Evolutionary conservation across 345 rosid species (phyloP), one percentile per base, ranked within the genome.

Genomic region (Theobroma cacao): DNA sequence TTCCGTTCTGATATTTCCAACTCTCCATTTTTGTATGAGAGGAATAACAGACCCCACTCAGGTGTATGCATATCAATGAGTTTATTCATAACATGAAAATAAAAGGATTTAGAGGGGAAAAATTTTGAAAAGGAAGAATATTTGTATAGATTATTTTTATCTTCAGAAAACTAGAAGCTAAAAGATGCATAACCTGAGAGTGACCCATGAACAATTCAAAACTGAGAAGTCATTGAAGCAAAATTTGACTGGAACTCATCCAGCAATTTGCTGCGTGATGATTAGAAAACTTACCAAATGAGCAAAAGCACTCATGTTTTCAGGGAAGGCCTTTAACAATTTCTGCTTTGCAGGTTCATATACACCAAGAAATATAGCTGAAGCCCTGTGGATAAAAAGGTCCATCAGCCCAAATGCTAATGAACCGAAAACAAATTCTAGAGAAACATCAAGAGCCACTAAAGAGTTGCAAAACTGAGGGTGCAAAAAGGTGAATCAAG

Each of bases 271-370:
- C 43, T 61, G 55, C 9, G 73, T 36, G 24, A 30, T 59, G 75
- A 74, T 53, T 13, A 69, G 55, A 36, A 36, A 81, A 66, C 88
- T 80, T 82, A 91, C 92, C 88, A 91, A 67, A 77, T 91, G 93
- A 76, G 91, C 92, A 67, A 90, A 79, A 26, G 92, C 92, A 20
- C 89, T 86, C 48, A 91, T 80, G 70, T 88, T 88, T 77, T 88
- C 90, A 0, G 93, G 93, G 28, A 91, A 75, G 52, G 72, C 72
- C 72, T 85, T 80, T n/a, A 91, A 80, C 41, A 91, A 66, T 72
- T 90, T 87, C 80, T 86, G 90, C 82, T 90, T 91, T 69, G 83
- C 68, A 68, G 95, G 93, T 80, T 91, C 95, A 84, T 90, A 91
- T 41, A 90, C 88, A 76, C 92, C 95, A 73, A 91, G 80, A 84